These are phyloP conservation scores for Fusarium sp. DNA, from an alignment of 2,329 filamentous ascomycete genomes.

Conservation along the genomic window DNA sequence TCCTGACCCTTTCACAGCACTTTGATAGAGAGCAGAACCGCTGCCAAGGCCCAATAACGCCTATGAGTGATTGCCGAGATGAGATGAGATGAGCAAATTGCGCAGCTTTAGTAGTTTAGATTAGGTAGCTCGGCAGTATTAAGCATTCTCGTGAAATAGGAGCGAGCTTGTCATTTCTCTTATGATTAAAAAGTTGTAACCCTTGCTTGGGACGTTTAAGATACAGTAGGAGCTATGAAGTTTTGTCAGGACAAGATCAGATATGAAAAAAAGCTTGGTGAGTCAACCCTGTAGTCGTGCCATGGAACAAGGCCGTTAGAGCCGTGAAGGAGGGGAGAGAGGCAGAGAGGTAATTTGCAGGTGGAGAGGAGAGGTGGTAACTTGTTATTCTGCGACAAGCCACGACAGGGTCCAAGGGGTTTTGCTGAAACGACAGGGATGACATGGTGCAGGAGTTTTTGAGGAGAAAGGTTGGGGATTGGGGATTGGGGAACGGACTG, in stretches of 20 bases:
- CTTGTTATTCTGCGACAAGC: constrained; percentile 40
- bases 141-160: not conserved
- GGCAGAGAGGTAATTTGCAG: constrained; percentile 16
- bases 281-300: not conserved
- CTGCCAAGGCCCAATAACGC: constrained; percentile 24
- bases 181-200: constrained; percentile 7
- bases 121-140: constrained; percentile 1
- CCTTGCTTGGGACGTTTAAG: constrained; percentile 28
- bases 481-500: constrained; percentile 6
- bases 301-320: constrained; percentile 8
- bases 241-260: constrained; percentile 5
- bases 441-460: not conserved
- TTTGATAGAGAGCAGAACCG: constrained; percentile 19
- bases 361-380: constrained; percentile 21
- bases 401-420: constrained; percentile 28
- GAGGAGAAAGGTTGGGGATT: not conserved
- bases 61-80: constrained; percentile 31
- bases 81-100: constrained; percentile 24
- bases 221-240: constrained; percentile 32
- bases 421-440: constrained; percentile 40
- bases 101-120: constrained; percentile 16
- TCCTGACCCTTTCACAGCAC: constrained; percentile 9
- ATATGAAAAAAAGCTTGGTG: constrained; percentile 7
- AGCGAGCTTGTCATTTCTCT: not conserved
- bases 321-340: constrained; percentile 5